Base-by-base conservation (phyloP, 179 eudicot species). In the Spergularia azorica region DNA sequence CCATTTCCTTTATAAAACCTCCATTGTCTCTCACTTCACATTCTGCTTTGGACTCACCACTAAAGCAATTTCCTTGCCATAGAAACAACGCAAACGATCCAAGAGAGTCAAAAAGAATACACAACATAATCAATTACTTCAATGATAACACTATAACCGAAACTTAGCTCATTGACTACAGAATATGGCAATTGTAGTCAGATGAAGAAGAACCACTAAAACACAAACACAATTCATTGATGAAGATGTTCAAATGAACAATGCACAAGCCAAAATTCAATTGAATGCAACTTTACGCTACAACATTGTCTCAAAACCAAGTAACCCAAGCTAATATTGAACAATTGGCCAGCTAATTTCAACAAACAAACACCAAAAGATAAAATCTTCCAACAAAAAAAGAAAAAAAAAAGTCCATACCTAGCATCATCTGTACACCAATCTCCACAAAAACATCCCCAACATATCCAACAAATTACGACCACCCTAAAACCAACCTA, bases 351-450 rank as follows among this genome's bases (percentile, higher is more conserved):
- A 77, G 58, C 80, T 72, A 81, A 52, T 57, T 57, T 16, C 15
- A 48, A 2, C 5, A 15, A 60, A 26, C 55, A 0, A 70, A 75
- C 59, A 9, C 43, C 10, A 8, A 26, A 69, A 55, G 73, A 77
- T 77, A 67, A 15, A 9, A 50, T 26, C 51, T 12, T 68, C 67
- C 20, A 36, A 32, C 67, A 32, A 65, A 67, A 62, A 59, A 50
- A 39, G 63, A 21, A 21, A 21, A 21, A 21, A 21, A 21, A 21
- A 21, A 26, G 32, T 26, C 66, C 70, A 75, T 82, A 82, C 84
- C 84, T 81, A 77, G 75, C 76, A 73, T 67, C 76, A 66, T 73
- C 75, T 73, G 73, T 78, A 74, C 79, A 81, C 64, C 64, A 67
- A 52, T 21, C 60, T 9, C 63, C 70, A 16, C 63, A 51, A 69